Base-by-base conservation (phyloP, 768 basidiomycete genomes). In the Boletus sp. region DNA sequence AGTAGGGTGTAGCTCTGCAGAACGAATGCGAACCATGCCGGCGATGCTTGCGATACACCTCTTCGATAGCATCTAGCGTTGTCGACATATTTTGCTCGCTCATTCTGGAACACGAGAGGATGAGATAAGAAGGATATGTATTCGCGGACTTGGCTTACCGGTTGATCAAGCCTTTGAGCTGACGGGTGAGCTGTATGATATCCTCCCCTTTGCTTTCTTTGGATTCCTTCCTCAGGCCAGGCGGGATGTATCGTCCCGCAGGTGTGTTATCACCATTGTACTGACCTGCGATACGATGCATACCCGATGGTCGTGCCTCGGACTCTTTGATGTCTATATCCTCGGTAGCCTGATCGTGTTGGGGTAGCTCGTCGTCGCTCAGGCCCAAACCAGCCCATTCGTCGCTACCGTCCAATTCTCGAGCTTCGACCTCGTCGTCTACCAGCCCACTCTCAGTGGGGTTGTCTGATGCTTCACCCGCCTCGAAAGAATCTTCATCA, bases 91-190 rank as follows among this genome's bases (percentile, higher is more conserved):
- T 97, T 68, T 89, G 89, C 71, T 98, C 95, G 61, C 88, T 92
- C 85, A 96, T 80, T 61, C 94, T 94, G 61, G 61, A 40, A 42
- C n/a, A 32, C 7, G 20, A 20, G 36, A 56, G 32, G 33, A 33
- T 60, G 36, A 35, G 29, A 10, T 35, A 2, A 53, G 30, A 20
- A 61, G 14, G 32, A 56, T 48, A 37, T 33, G 39, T 17, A 18
- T 45, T 42, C 37, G 8, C 36, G 35, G 12, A 40, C 36, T 35
- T 12, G 24, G 44, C 77, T 45, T 64, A 91, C 92, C 90, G 82
- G 72, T 98, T 97, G 47, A 97, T 79, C 17, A 94, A 73, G 67
- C 94, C 95, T 73, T 97, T 94, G 30, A 92, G 72, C 63, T 89
- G 90, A 47, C 87, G 80, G 3, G 77, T 82, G 36, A 97, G 77